These are phyloP conservation scores for Dictyostelium capitatum DNA, from an alignment of 78 protist species.

Conservation along the genomic window DNA sequence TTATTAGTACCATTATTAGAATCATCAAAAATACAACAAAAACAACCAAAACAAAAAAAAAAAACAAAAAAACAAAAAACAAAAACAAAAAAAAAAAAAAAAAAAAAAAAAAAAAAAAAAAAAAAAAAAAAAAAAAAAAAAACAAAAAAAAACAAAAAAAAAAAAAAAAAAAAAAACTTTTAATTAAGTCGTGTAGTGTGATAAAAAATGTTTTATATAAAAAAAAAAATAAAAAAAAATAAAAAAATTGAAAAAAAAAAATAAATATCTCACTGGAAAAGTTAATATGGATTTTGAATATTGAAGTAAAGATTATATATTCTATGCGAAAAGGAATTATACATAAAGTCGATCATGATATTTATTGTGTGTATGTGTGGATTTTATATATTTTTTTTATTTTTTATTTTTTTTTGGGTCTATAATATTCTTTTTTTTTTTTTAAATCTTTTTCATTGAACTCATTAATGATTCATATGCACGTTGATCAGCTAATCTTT, in stretches of 20 bases:
- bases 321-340: no score
- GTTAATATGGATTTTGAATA: no score
- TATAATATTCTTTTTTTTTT: background rate
- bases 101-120: no score
- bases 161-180: background rate
- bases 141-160: background rate
- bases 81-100: no score
- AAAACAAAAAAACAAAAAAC: no score
- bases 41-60: no score
- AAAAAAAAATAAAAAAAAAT: background rate
- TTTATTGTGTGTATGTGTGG: no score
- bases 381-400: no score
- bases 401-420: background rate
- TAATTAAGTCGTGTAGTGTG: background rate
- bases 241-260: background rate
- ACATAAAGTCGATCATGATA: no score
- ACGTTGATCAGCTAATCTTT: conserved; percentile 20
- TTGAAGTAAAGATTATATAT: no score
- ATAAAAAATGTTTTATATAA: background rate
- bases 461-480: conserved; percentile 33
- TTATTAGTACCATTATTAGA: no score
- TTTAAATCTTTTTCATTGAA: conserved; percentile 6
- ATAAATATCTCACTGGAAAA: background rate
- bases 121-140: background rate
- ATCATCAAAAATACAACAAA: no score